Percentiles rank a stretch among this genome's conserved stretches.
These are phyloP conservation scores for Cenococcum geophilum DNA, from an alignment of 495 filamentous ascomycete species.

Conservation along the genomic window DNA sequence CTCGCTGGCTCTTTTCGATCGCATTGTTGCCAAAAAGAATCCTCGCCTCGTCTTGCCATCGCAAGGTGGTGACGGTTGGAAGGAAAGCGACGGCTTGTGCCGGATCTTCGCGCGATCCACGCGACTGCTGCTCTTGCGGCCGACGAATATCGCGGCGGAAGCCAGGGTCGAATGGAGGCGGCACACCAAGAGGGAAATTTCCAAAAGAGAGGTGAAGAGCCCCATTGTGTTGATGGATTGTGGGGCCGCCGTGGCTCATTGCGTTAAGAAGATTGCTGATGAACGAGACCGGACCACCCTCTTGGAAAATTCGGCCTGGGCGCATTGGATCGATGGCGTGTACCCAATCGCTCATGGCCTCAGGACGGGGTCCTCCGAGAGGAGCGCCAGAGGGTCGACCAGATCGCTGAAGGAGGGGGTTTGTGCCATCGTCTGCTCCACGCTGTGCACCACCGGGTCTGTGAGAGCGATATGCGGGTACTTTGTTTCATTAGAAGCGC, in stretches of 20 bases:
- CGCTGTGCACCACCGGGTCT: slow-evolving; percentile 46
- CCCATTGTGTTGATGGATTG: slow-evolving; percentile 21
- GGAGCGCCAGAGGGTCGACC: slow-evolving; percentile 12
- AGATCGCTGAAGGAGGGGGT: slow-evolving; percentile 57
- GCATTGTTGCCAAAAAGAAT: slow-evolving; percentile 68
- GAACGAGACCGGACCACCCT: slow-evolving; percentile 50
- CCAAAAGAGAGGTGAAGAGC: slow-evolving; percentile 28
- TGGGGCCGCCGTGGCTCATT: slow-evolving; percentile 45
- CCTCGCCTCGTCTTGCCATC: slow-evolving; percentile 89
- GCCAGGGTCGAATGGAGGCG: slow-evolving; percentile 44
- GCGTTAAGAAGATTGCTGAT: slow-evolving; percentile 57
- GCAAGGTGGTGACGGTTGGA: slow-evolving; percentile 57
- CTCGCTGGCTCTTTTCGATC: slow-evolving; percentile 63
- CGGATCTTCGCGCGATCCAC: slow-evolving; percentile 52
- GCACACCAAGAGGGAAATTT: slow-evolving; percentile 16
- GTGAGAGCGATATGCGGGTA: slow-evolving; percentile 48
- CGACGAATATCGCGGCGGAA: slow-evolving; percentile 44
- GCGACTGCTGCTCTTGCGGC: slow-evolving; percentile 27
- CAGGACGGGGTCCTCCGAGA: slow-evolving; percentile 27
- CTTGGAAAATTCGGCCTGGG: slow-evolving; percentile 13
- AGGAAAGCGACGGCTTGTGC: slow-evolving; percentile 64
- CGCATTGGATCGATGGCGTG: slow-evolving; percentile 47
- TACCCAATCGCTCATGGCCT: slow-evolving; percentile 45
- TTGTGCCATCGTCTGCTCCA: slow-evolving; percentile 67
- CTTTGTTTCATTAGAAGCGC: slow-evolving; percentile 37